These are phyloP conservation scores for Antitrichia curtipendula DNA, from an alignment of 225 moss, liverwort and hornwort species.

Conservation along the genomic window DNA sequence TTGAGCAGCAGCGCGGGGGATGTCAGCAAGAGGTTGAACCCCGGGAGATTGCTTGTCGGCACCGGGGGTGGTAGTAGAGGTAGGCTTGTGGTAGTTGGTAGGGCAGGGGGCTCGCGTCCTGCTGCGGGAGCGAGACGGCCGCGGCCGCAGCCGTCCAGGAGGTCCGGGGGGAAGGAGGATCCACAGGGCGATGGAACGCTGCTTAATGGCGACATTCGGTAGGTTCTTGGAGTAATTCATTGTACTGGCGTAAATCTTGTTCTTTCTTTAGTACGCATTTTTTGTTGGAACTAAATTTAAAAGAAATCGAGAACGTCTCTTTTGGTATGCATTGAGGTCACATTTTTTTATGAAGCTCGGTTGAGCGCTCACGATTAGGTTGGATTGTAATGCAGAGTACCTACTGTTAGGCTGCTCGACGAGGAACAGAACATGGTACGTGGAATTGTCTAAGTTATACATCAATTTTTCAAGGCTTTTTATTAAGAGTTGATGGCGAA, in stretches of 20 bases:
- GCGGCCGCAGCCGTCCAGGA: conserved; percentile 14
- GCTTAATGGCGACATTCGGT: conserved; percentile 40
- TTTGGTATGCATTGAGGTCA: background rate
- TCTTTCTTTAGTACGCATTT: background rate
- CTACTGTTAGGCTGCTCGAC: conserved; percentile 71
- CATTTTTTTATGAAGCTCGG: background rate
- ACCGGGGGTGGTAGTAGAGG: background rate
- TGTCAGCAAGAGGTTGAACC: conserved; percentile 1
- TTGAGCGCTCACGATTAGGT: conserved; percentile 12
- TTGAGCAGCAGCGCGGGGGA: conserved; percentile 23
- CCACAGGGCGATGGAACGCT: conserved; percentile 25
- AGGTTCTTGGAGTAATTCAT: background rate
- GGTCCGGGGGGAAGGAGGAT: conserved; percentile 14
- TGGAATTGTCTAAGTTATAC: background rate
- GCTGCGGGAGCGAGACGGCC: conserved; percentile 43
- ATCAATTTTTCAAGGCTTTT: background rate
- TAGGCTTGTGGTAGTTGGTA: conserved; percentile 29
- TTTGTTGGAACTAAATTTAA: background rate
- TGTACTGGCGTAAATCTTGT: background rate
- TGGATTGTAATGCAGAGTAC: conserved; percentile 56
- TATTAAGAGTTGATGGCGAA: background rate
- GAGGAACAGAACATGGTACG: conserved; percentile 85
- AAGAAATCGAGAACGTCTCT: background rate
- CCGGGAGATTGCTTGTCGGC: background rate
- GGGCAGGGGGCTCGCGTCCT: conserved; percentile 43